Conservation (phyloP, 2,329 filamentous ascomycete genomes). For the Chlorencoelia australis region DNA sequence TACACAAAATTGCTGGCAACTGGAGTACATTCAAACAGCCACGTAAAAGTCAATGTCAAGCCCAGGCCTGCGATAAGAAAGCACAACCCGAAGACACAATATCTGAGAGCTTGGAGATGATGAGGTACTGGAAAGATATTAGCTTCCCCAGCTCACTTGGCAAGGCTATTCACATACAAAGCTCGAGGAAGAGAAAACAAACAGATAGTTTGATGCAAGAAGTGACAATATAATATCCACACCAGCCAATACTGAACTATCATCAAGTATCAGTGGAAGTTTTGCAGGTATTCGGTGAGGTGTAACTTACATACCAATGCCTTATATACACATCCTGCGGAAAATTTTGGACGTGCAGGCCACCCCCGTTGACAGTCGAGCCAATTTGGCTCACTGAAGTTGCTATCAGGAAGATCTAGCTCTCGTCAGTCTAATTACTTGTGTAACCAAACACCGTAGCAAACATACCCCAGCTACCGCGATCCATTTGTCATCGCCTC, state of each 20-base stretch:
- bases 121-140: constrained; percentile 15
- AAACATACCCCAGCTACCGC: constrained; percentile 21
- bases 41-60: constrained; percentile 14
- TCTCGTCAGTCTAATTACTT: no score
- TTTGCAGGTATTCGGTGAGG: background rate
- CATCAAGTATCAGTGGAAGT: background rate
- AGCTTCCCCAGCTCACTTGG: background rate
- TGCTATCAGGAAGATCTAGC: constrained; percentile 21
- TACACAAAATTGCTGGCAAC: constrained; percentile 22
- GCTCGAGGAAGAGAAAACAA: constrained; percentile 24
- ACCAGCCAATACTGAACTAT: constrained; percentile 19
- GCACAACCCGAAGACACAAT: constrained; percentile 18
- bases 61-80: constrained; percentile 19
- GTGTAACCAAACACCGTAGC: no score
- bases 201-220: constrained; percentile 25
- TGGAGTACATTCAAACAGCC: constrained; percentile 22
- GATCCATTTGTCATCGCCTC: constrained; percentile 25
- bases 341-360: constrained; percentile 21
- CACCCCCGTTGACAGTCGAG: constrained; percentile 20
- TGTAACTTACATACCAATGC: constrained; percentile 20
- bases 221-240: constrained; percentile 22
- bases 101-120: constrained; percentile 16
- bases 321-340: constrained; percentile 14
- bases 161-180: constrained; percentile 24
- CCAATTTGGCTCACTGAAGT: constrained; percentile 21